phyloP scores from a whole-genome alignment of 345 rosid genomes.

The Eucalyptus curtisii region DNA sequence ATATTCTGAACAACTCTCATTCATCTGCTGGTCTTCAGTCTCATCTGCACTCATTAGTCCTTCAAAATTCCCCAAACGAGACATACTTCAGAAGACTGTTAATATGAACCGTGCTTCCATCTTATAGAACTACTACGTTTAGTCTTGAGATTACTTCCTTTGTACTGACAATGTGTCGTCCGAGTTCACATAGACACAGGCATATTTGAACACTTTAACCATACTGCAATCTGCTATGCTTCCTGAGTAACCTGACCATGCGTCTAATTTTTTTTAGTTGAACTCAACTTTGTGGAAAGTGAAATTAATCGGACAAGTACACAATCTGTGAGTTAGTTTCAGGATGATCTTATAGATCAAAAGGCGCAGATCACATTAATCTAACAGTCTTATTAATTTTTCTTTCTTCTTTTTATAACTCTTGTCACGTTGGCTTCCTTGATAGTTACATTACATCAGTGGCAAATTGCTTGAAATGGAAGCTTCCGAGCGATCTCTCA shows the following conservation, averaged over 20 bases:
- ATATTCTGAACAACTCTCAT: background rate
- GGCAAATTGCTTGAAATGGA: background rate
- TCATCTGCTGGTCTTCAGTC: background rate
- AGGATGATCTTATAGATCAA: background rate
- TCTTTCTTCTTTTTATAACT: background rate
- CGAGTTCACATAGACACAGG: background rate
- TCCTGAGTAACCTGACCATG: background rate
- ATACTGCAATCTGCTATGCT: background rate
- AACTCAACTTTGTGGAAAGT: background rate
- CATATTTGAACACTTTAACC: background rate
- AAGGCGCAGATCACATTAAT: background rate
- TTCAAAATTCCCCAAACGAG: background rate
- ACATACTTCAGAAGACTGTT: background rate
- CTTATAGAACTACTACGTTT: background rate
- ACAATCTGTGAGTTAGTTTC: background rate
- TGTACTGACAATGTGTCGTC: background rate
- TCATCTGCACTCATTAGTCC: background rate
- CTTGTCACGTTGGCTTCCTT: background rate
- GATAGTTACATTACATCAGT: background rate
- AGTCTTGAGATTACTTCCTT: too few relatives aligned
- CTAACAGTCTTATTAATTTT: background rate
- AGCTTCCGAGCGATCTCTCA: background rate
- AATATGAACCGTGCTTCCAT: background rate
- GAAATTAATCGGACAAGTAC: background rate
- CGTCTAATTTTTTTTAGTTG: background rate